Evolutionary conservation across 2,329 filamentous ascomycete genomes (phyloP).

Genomic region (Fusarium hainanense): DNA sequence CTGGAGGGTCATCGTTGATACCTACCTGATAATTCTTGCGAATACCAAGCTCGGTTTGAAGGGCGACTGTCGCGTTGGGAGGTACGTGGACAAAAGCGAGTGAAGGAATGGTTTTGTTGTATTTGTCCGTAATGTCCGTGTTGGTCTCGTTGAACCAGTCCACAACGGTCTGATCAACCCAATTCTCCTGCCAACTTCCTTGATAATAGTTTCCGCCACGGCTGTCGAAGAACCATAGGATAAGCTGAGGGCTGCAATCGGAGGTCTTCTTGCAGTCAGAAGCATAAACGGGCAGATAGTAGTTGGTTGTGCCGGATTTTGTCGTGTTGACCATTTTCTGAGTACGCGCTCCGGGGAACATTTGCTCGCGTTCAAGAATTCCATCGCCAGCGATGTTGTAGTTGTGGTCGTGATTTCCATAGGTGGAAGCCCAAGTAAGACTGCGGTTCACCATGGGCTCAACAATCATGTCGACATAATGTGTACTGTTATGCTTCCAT

Average conservation of each 20-base stretch:
- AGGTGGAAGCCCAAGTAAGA: conserved; percentile 73
- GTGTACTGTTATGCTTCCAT: conserved; percentile 63
- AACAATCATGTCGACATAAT: conserved; percentile 70
- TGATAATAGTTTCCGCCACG: conserved; percentile 67
- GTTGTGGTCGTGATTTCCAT: conserved; percentile 76
- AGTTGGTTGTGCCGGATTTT: conserved; percentile 58
- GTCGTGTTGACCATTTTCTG: conserved; percentile 52
- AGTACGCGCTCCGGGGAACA: conserved; percentile 54
- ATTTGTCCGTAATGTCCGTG: conserved; percentile 35
- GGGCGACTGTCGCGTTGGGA: conserved; percentile 54
- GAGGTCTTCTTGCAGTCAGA: conserved; percentile 46
- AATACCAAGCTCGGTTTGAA: conserved; percentile 52
- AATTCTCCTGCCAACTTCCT: conserved; percentile 50
- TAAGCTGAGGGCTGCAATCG: conserved; percentile 53
- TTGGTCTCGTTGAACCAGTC: conserved; percentile 57
- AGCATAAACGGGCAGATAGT: conserved; percentile 59
- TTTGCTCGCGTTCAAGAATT: conserved; percentile 57
- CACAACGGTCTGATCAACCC: conserved; percentile 59
- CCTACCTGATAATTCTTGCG: conserved; percentile 55
- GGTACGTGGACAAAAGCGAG: conserved; percentile 63
- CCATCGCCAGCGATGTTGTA: conserved; percentile 64
- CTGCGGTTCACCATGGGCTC: conserved; percentile 65
- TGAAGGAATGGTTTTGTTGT: conserved; percentile 55
- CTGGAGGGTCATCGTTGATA: conserved; percentile 57
- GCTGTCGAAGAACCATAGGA: conserved; percentile 80